Percentiles rank a stretch among this genome's conserved stretches.
Conservation (phyloP, 306 rosid genomes). For the Biancaea sappan region DNA sequence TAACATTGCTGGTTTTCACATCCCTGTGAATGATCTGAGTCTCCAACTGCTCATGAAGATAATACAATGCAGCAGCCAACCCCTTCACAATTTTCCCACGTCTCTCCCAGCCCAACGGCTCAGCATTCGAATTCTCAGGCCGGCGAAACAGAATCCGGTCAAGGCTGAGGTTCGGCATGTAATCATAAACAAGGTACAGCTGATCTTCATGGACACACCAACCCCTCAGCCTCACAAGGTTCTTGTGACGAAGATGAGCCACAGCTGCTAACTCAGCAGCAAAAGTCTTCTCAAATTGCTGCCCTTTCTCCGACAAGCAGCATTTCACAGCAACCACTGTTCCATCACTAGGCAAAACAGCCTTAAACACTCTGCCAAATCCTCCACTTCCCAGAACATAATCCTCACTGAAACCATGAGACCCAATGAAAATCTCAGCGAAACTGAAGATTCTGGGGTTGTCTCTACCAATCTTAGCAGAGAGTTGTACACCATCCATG, state of each 20-base stretch:
- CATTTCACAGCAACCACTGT: constrained; percentile 93
- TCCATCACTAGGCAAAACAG: constrained; percentile 87
- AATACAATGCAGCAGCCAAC: constrained; percentile 77
- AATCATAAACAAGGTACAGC: constrained; percentile 77
- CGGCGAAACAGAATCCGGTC: constrained; percentile 71
- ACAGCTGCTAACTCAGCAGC: constrained; percentile 84
- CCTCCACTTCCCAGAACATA: constrained; percentile 91
- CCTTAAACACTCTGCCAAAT: constrained; percentile 80
- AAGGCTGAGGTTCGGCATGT: constrained; percentile 92
- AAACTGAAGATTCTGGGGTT: constrained; percentile 88
- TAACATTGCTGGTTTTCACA: constrained; percentile 89
- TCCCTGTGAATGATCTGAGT: constrained; percentile 91
- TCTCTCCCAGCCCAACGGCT: constrained; percentile 59
- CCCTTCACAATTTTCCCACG: constrained; percentile 70
- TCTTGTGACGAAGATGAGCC: constrained; percentile 91
- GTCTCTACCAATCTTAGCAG: constrained; percentile 65
- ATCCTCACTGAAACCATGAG: constrained; percentile 76
- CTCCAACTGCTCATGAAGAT: constrained; percentile 86
- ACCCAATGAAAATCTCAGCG: constrained; percentile 84
- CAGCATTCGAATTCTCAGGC: constrained; percentile 41
- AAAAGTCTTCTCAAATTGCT: constrained; percentile 83
- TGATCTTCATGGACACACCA: constrained; percentile 92
- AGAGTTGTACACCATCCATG: constrained; percentile 77
- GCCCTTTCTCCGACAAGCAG: constrained; percentile 79
- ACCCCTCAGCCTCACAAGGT: constrained; percentile 86